Base-by-base conservation (phyloP, 163 green algal genomes). In the Coccomyxa subellipsoidea region DNA sequence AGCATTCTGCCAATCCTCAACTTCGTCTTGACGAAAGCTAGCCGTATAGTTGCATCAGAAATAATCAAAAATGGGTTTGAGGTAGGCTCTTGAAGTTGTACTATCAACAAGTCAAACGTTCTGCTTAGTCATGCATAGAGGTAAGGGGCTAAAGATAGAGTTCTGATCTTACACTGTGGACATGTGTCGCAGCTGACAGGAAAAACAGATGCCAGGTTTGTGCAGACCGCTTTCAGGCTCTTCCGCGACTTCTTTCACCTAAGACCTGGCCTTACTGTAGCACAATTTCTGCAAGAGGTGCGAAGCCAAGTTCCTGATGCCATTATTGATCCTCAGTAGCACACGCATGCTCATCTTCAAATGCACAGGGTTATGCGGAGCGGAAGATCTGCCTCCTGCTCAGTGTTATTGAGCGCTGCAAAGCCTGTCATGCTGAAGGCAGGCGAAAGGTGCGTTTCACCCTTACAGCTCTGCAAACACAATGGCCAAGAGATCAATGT, bases 321-420 rank as follows among this genome's bases (percentile, higher is more conserved):
- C 10, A 54, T 66, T 54, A 12, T 27, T 7, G 47, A 59, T 77
- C 6, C 32, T 71, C 53, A 69, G 35, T 77, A 1, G 54, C 37
- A 69, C 39, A 66, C 18, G 2, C 76, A 53, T 10, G n/a, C 29
- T 2, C 69, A 31, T 76, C 18, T 25, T 85, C n/a, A n/a, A n/a
- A n/a, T n/a, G n/a, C n/a, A 80, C 90, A 94, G 89, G 91, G 91
- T n/a, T 95, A 90, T 89, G 92, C 93, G 4, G 92, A 95, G 86
- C 83, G 92, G 15, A 96, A 96, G 85, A 77, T 95, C 32, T 73
- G 93, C 53, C 81, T 96, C 27, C 37, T 95, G 35, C 81, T 77
- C 29, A 84, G 92, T 21, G 84, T 94, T 4, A 87, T 92, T 7
- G 59, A 82, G 37, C 85, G 82, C 1, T 93, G 87, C 81, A 90